Evolutionary conservation across 345 rosid genomes (phyloP).

Genomic region (Moringa oleifera): DNA sequence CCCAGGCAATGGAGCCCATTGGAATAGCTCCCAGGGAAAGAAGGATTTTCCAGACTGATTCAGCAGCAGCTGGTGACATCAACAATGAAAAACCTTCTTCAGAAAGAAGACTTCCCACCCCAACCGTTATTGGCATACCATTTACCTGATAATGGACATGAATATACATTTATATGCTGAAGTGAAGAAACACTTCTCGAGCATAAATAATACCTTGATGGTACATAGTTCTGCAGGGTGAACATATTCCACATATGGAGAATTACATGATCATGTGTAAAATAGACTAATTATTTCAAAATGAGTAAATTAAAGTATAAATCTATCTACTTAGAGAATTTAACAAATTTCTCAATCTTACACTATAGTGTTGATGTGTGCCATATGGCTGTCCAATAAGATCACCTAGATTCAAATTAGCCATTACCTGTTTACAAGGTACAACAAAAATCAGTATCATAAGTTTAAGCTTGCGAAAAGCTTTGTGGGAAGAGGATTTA

Average conservation of each 20-base stretch:
- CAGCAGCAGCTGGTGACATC: slow-evolving; percentile 68
- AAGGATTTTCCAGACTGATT: slow-evolving; percentile 66
- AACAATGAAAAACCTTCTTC: slow-evolving; percentile 75
- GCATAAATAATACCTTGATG: no score
- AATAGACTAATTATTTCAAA: no score
- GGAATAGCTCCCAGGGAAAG: slow-evolving; percentile 74
- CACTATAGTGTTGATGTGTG: slow-evolving; percentile 67
- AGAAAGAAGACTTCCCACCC: slow-evolving; percentile 64
- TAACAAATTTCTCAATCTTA: slow-evolving; percentile 28
- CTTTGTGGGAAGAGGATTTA: slow-evolving; percentile 3
- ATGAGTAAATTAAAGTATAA: no score
- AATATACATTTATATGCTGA: no score
- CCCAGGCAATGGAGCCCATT: slow-evolving; percentile 93
- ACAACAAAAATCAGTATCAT: slow-evolving; percentile 16
- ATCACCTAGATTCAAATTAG: slow-evolving; percentile 60
- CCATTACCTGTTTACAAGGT: slow-evolving; percentile 48
- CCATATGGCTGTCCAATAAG: slow-evolving; percentile 81
- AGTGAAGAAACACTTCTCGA: no score
- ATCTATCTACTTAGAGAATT: no score
- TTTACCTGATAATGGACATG: slow-evolving; percentile 42
- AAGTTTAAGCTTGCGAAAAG: slow-evolving; percentile 15
- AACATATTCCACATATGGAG: no score
- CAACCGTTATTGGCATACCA: slow-evolving; percentile 76
- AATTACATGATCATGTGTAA: no score
- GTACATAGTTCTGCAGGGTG: no score